Base-by-base conservation (phyloP, 768 basidiomycete species). In the Rhizopogon vesiculosus region DNA sequence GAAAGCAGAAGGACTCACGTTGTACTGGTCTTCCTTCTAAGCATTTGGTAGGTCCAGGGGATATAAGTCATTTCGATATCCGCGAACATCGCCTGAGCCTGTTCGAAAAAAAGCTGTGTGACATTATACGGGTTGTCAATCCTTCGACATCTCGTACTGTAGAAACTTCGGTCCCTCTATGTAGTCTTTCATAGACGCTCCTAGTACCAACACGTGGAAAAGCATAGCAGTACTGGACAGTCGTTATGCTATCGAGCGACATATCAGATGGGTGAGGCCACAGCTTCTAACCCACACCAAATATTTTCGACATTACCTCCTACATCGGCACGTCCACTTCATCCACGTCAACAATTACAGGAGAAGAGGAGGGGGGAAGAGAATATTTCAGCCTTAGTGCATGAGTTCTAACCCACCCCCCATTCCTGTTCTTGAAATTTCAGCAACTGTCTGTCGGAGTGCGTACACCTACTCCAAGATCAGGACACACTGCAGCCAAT, bases 181-280 rank as follows among this genome's bases (percentile, higher is more conserved):
- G 77, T 16, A 60, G 61, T 19, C 67, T 90, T 51, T 71, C 72
- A 1, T 84, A 87, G 33, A 82, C 82, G 0, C 91, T 91, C 67
- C 65, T 92, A 46, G 66, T 91, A 1, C 87, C 89, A 9, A 90
- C 89, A 0, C 79, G 89, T 22, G 87, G 86, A 28, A 90, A 89
- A 67, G 22, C 22, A 22, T 22, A 22, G 22, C 22, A 22, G 0
- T 85, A 91, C 62, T 89, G 86, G 86, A 86, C 86, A 0, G 76
- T 87, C 33, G 75, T 88, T 12, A 64, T 91, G 35, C 72, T 91
- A 28, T 73, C 83, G 8, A 68, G 77, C 5, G 86, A 88, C 64
- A 70, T 73, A 5, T 4, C 76, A 78, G 31, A 78, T 76, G 46
- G 68, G 58, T n/a, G 72, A 68, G 42, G 74, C 76, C 51, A 64